Evolutionary conservation across 1,284 basidiomycete species (phyloP).

Genomic region (Trametes sp.): DNA sequence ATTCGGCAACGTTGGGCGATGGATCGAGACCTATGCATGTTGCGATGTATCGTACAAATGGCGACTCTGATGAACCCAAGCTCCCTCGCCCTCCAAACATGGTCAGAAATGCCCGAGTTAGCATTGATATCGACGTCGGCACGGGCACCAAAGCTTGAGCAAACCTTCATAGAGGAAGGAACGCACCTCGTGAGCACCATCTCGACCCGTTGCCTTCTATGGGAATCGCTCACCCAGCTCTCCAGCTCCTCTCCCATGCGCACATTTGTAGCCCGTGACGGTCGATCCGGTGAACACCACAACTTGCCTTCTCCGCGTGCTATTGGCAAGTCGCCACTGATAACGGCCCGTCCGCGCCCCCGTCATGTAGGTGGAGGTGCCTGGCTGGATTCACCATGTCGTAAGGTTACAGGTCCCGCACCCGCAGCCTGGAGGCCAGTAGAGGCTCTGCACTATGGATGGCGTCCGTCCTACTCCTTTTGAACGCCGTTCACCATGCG

Average conservation of each 20-base stretch:
- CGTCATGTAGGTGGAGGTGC: slow-evolving; percentile 15
- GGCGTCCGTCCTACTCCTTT: neutral
- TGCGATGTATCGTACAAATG: neutral
- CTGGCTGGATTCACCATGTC: slow-evolving; percentile 6
- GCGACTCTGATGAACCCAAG: neutral
- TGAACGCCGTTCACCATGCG: neutral
- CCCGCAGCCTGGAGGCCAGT: neutral
- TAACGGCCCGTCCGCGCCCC: slow-evolving; percentile 27
- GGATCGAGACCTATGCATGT: neutral
- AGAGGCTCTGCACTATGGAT: slow-evolving; percentile 2
- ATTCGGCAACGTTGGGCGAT: too few species aligned
- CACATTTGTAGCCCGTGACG: slow-evolving; percentile 15
- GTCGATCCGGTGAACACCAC: slow-evolving; percentile 15
- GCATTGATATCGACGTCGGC: slow-evolving; percentile 23
- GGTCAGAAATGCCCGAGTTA: slow-evolving; percentile 9
- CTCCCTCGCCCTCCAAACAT: slow-evolving; percentile 2
- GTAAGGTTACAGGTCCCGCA: slow-evolving; percentile 9
- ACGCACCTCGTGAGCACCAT: slow-evolving; percentile 26
- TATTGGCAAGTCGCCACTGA: slow-evolving; percentile 19
- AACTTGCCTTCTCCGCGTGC: slow-evolving; percentile 9
- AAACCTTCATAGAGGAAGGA: slow-evolving; percentile 17
- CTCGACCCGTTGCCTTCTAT: slow-evolving; percentile 17
- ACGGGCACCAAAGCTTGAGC: slow-evolving; percentile 25
- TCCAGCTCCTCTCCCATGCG: slow-evolving; percentile 23
- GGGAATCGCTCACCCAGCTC: slow-evolving; percentile 27